Evolutionary conservation across 2,329 filamentous ascomycete species (phyloP).

Genomic region (Neofusicoccum cordaticola): DNA sequence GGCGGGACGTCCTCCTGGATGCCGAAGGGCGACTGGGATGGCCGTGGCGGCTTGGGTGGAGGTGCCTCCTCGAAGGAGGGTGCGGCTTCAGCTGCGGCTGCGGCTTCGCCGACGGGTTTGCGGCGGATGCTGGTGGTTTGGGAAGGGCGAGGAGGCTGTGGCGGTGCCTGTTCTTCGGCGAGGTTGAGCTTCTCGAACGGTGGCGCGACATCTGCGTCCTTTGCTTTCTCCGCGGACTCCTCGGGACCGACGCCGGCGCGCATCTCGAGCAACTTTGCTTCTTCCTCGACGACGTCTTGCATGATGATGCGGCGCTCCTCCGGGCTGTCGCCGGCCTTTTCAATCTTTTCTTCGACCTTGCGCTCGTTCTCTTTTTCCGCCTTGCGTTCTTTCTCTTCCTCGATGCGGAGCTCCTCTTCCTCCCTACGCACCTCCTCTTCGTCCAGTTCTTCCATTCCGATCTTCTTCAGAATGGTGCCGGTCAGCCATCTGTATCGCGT

Average conservation of each 20-base stretch:
- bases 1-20: not conserved
- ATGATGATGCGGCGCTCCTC: not conserved
- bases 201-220: not conserved
- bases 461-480: slow-evolving; percentile 50
- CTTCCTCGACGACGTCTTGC: slow-evolving; percentile 11
- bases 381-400: slow-evolving; percentile 45
- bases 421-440: slow-evolving; percentile 45
- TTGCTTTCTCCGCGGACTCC: not conserved
- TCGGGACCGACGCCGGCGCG: not conserved
- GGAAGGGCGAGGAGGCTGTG: not conserved
- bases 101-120: not conserved
- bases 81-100: not conserved
- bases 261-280: slow-evolving; percentile 13
- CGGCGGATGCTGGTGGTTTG: not conserved
- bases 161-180: not conserved
- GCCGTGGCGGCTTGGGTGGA: slow-evolving; percentile 2
- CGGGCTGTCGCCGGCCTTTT: not conserved
- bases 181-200: not conserved
- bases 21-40: not conserved
- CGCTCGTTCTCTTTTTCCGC: slow-evolving; percentile 38
- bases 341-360: slow-evolving; percentile 22
- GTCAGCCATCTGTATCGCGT: slow-evolving; percentile 51
- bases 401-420: slow-evolving; percentile 42
- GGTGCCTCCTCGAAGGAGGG: not conserved
- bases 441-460: slow-evolving; percentile 54